Percentiles rank a stretch among this genome's conserved stretches.
Conservation (phyloP, 2,329 filamentous ascomycete genomes). For the Fusarium haematococcum region DNA sequence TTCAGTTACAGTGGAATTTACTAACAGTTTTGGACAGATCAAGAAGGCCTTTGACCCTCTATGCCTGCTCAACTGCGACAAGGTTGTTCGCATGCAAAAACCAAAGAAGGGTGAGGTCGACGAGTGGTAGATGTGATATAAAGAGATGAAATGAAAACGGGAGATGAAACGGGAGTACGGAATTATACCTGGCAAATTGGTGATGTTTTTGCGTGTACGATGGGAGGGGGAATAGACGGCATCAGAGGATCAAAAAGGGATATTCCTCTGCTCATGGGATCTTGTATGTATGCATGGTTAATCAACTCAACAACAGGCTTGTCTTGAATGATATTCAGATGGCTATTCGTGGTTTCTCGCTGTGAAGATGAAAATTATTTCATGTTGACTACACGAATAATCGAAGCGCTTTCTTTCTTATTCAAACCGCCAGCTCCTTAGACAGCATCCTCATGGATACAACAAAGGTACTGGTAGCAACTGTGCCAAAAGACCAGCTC, state of each 20-base stretch:
- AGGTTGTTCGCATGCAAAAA: slow-evolving; percentile 71
- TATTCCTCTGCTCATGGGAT: slow-evolving; percentile 5
- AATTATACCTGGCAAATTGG: slow-evolving; percentile 26
- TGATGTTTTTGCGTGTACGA: slow-evolving; percentile 30
- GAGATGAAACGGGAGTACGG: neutral
- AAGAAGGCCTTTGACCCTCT: slow-evolving; percentile 85
- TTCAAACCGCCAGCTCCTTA: neutral
- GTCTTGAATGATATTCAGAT: neutral
- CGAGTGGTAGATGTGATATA: slow-evolving; percentile 53
- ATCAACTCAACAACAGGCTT: neutral
- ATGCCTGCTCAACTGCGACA: slow-evolving; percentile 76
- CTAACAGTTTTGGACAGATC: slow-evolving; percentile 62
- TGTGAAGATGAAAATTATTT: neutral
- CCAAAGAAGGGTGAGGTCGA: slow-evolving; percentile 56
- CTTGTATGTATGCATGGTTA: slow-evolving; percentile 22
- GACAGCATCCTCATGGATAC: neutral
- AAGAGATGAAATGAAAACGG: neutral
- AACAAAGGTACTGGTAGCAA: neutral
- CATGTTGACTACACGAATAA: neutral
- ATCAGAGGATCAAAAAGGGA: slow-evolving; percentile 5
- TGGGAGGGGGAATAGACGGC: slow-evolving; percentile 23
- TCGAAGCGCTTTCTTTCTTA: neutral
- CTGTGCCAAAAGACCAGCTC: neutral
- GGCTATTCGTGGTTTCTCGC: neutral
- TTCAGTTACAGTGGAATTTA: neutral